A percentile compares a stretch with the other conserved stretches of the same genome.
Evolutionary conservation across 2,329 filamentous ascomycete species (phyloP).

Genomic region (Pyrenochaeta sp.): DNA sequence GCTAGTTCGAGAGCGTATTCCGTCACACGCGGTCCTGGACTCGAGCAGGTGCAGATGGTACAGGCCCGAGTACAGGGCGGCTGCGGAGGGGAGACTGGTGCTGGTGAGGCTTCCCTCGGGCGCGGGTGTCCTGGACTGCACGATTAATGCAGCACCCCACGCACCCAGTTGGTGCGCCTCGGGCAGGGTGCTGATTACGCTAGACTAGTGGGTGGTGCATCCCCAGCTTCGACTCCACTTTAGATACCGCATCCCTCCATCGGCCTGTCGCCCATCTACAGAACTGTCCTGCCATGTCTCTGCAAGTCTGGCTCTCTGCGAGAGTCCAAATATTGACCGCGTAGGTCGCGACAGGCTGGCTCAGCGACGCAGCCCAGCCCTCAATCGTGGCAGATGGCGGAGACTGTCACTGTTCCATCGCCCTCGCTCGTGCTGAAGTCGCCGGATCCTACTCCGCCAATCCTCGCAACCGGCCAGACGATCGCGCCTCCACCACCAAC

Average conservation of each 20-base stretch:
- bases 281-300: neutral
- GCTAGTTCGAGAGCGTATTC: constrained; percentile 11
- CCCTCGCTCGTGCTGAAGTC: constrained; percentile 43
- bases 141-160: constrained; percentile 15
- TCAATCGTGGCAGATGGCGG: constrained; percentile 52
- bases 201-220: constrained; percentile 10
- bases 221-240: constrained; percentile 38
- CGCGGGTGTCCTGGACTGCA: neutral
- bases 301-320: constrained; percentile 4
- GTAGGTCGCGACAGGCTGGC: constrained; percentile 23
- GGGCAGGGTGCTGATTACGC: constrained; percentile 14
- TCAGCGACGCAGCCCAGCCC: constrained; percentile 14
- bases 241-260: constrained; percentile 29
- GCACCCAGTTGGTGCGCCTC: constrained; percentile 12
- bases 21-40: constrained; percentile 19
- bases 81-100: neutral
- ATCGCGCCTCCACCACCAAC: constrained; percentile 30
- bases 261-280: constrained; percentile 13
- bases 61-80: constrained; percentile 6
- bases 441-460: constrained; percentile 15
- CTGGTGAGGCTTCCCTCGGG: neutral
- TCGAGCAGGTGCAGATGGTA: constrained; percentile 12
- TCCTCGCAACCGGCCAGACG: constrained; percentile 27
- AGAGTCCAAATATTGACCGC: constrained; percentile 8
- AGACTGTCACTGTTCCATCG: constrained; percentile 68